phyloP scores from a whole-genome alignment of 148 eudicot species.

The Silene uniflora region DNA sequence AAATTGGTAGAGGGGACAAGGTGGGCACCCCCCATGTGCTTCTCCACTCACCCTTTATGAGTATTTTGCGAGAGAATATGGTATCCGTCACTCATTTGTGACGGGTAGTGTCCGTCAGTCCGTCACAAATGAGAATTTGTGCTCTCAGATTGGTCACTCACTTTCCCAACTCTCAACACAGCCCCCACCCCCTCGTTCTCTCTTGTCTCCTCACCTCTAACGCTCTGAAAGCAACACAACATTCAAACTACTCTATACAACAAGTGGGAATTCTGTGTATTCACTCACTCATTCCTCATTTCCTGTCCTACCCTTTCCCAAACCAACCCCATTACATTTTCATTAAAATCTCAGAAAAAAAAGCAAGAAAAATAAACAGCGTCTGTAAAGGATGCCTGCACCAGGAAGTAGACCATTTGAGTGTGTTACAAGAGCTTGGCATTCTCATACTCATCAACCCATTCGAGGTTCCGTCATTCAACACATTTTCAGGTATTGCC shows the following conservation, averaged over 20 bases:
- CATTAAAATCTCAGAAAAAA: background rate
- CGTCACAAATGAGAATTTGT: no score
- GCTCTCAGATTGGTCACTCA: background rate
- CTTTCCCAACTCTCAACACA: background rate
- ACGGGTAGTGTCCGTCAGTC: no score
- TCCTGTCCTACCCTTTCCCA: background rate
- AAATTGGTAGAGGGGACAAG: no score
- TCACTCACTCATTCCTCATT: background rate
- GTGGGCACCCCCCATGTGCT: no score
- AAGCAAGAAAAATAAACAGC: background rate
- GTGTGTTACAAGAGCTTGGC: slow-evolving; percentile 97
- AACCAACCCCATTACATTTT: background rate
- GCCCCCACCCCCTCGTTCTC: slow-evolving; percentile 27
- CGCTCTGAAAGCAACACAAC: slow-evolving; percentile 32
- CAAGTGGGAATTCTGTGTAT: slow-evolving; percentile 11
- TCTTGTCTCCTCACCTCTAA: slow-evolving; percentile 29
- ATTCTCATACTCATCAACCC: slow-evolving; percentile 86
- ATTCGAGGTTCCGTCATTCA: slow-evolving; percentile 82
- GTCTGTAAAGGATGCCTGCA: slow-evolving; percentile 67
- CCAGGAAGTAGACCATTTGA: slow-evolving; percentile 95
- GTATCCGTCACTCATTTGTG: no score
- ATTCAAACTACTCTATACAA: background rate
- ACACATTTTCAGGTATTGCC: slow-evolving; percentile 47
- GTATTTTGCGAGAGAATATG: no score
- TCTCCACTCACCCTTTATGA: no score